These are phyloP conservation scores for Ascochyta pisi DNA, from an alignment of 2,329 filamentous ascomycete species.

Conservation along the genomic window DNA sequence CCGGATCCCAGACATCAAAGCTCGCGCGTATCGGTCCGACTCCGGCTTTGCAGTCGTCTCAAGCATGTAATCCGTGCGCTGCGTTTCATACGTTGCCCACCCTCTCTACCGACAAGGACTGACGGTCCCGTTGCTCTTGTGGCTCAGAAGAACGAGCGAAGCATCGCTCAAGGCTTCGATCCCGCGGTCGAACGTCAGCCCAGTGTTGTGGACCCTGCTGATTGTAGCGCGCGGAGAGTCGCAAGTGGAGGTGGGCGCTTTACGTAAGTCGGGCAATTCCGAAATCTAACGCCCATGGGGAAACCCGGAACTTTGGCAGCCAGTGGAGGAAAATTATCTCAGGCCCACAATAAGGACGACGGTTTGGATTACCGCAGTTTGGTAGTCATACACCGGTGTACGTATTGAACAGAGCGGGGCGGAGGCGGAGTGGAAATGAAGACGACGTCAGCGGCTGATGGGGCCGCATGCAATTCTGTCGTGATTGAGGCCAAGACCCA, in stretches of 20 bases:
- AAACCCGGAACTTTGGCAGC: neutral
- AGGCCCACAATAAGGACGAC: neutral
- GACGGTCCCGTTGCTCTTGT: neutral
- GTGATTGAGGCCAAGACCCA: slow-evolving; percentile 3
- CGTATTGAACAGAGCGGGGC: slow-evolving; percentile 8
- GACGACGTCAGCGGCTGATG: slow-evolving; percentile 18
- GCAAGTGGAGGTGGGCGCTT: slow-evolving; percentile 3
- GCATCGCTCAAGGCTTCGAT: neutral
- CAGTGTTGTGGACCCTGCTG: neutral
- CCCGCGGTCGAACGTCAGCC: neutral
- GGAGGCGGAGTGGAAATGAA: slow-evolving; percentile 2
- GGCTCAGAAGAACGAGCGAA: neutral
- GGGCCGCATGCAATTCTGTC: neutral
- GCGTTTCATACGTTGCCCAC: neutral
- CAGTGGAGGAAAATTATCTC: slow-evolving; percentile 5
- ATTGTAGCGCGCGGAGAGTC: neutral
- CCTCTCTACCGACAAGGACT: neutral
- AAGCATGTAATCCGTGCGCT: neutral
- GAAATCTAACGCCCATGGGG: slow-evolving; percentile 10
- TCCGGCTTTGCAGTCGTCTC: neutral
- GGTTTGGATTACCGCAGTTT: slow-evolving; percentile 7
- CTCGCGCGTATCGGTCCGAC: slow-evolving; percentile 9
- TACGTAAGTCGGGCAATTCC: slow-evolving; percentile 16
- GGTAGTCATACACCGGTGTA: slow-evolving; percentile 6
- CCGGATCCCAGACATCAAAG: slow-evolving; percentile 6